These are phyloP conservation scores for Trichosanthes cucumerina DNA, from an alignment of 306 rosid species.

Conservation along the genomic window DNA sequence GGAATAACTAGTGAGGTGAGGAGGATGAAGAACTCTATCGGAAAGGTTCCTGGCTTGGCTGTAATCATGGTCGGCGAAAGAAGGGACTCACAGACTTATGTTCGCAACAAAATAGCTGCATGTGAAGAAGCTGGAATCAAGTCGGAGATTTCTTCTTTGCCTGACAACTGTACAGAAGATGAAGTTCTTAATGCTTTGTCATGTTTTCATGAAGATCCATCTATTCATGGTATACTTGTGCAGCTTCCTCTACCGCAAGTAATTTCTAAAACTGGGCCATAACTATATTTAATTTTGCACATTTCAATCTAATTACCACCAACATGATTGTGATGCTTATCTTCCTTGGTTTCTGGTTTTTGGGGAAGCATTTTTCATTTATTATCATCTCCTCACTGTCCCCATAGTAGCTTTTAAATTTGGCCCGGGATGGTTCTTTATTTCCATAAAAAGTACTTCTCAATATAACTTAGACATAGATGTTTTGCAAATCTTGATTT, in stretches of 20 bases:
- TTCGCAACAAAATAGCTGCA: constrained; percentile 70
- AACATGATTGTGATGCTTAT: neutral
- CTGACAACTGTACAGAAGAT: constrained; percentile 48
- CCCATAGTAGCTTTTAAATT: neutral
- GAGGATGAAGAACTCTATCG: constrained; percentile 55
- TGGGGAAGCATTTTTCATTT: neutral
- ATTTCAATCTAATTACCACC: neutral
- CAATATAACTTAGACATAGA: neutral
- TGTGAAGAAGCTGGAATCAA: constrained; percentile 81
- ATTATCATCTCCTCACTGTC: neutral
- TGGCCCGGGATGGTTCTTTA: neutral
- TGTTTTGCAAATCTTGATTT: neutral
- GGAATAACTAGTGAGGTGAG: constrained; percentile 59
- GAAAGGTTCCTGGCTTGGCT: constrained; percentile 82
- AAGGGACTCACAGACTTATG: constrained; percentile 75
- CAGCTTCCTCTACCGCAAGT: constrained; percentile 97
- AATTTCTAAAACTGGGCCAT: constrained; percentile 40
- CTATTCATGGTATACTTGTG: constrained; percentile 88
- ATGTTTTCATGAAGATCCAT: constrained; percentile 54
- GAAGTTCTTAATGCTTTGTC: constrained; percentile 47
- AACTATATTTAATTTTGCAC: constrained; percentile 8
- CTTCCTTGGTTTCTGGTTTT: neutral
- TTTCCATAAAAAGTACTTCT: neutral
- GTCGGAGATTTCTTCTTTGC: constrained; percentile 43
- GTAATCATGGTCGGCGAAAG: constrained; percentile 74